Conservation (phyloP, 1,284 basidiomycete species). For the Puccinia triticina region DNA sequence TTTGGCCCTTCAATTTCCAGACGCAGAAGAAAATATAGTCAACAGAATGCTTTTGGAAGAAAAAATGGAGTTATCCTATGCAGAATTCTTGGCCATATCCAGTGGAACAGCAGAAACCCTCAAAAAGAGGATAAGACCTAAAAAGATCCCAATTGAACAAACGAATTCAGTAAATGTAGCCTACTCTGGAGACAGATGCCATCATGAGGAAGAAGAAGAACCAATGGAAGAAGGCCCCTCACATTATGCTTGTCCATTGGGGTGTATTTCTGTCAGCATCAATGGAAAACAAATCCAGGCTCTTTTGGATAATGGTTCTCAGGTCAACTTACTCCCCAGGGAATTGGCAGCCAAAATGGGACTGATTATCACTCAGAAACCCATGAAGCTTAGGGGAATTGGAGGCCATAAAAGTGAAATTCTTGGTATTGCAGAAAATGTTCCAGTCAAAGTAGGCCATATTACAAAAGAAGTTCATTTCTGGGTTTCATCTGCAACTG, state of each 20-base stretch:
- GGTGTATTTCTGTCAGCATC: not conserved
- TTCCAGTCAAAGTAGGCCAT: not conserved
- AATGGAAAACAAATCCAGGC: not conserved
- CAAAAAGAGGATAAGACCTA: not conserved
- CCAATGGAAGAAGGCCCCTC: not conserved
- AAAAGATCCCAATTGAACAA: not conserved
- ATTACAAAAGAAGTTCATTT: not conserved
- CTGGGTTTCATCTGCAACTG: not conserved
- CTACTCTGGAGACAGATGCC: not conserved
- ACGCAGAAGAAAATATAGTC: not conserved
- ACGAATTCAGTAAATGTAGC: not conserved
- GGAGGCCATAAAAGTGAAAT: no score
- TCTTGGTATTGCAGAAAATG: not conserved
- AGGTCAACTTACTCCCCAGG: not conserved
- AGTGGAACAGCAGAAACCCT: not conserved
- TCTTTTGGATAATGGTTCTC: conserved; percentile 14
- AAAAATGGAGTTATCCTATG: not conserved
- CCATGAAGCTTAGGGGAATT: not conserved
- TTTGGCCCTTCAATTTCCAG: not conserved
- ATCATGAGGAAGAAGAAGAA: not conserved
- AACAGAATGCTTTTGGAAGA: not conserved
- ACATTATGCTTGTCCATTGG: conserved; percentile 22
- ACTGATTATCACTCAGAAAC: not conserved
- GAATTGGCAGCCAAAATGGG: not conserved
- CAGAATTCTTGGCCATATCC: not conserved